phyloP scores from a whole-genome alignment of 2,329 filamentous ascomycete genomes.

The Pezicula neosporulosa region DNA sequence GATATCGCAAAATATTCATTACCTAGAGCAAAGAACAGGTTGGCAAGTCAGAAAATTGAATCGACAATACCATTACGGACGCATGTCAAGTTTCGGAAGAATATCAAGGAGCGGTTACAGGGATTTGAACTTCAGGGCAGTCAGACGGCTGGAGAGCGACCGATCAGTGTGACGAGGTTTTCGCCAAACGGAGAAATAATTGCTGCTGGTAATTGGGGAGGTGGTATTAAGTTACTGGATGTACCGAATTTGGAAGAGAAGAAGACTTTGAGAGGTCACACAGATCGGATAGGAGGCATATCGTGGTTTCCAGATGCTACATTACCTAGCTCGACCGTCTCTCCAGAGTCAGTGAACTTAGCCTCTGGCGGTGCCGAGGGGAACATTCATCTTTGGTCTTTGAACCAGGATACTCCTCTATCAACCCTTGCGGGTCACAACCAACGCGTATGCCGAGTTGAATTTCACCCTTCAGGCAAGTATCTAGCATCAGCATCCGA shows the following conservation, averaged over 20 bases:
- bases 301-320: slow-evolving; percentile 88
- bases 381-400: slow-evolving; percentile 84
- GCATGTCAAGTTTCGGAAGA: slow-evolving; percentile 89
- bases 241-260: slow-evolving; percentile 80
- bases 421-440: slow-evolving; percentile 80
- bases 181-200: slow-evolving; percentile 80
- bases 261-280: slow-evolving; percentile 76
- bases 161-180: slow-evolving; percentile 89
- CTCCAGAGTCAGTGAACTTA: slow-evolving; percentile 73
- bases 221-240: slow-evolving; percentile 80
- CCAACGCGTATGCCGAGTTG: slow-evolving; percentile 84
- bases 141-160: slow-evolving; percentile 86
- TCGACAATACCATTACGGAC: slow-evolving; percentile 80
- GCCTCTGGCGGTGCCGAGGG: slow-evolving; percentile 89
- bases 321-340: slow-evolving; percentile 65
- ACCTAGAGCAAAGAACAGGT: slow-evolving; percentile 72
- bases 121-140: slow-evolving; percentile 90
- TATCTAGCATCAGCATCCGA: slow-evolving; percentile 93
- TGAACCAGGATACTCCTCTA: slow-evolving; percentile 81
- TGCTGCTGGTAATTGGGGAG: slow-evolving; percentile 90
- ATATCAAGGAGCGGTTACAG: slow-evolving; percentile 76
- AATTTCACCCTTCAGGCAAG: slow-evolving; percentile 88
- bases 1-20: slow-evolving; percentile 82
- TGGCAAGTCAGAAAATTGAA: slow-evolving; percentile 76
- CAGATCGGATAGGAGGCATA: slow-evolving; percentile 83